phyloP scores from a whole-genome alignment of 2,329 filamentous ascomycete genomes.

The Drechslera avenae region DNA sequence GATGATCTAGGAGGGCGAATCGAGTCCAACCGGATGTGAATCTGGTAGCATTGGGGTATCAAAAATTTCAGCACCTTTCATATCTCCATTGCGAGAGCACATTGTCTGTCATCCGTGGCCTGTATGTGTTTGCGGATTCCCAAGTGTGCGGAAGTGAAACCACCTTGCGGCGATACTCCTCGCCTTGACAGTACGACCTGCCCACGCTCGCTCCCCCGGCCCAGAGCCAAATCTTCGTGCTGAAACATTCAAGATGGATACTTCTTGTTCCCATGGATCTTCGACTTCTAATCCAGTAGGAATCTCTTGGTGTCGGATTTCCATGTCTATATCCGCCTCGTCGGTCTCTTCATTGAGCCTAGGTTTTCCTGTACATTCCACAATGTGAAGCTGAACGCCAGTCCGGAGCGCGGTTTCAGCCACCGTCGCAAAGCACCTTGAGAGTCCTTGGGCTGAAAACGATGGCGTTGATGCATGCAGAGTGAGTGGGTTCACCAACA shows the following conservation, averaged over 20 bases:
- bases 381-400: constrained; percentile 48
- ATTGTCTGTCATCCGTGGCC: constrained; percentile 12
- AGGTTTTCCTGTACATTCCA: constrained; percentile 43
- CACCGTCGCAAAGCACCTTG: constrained; percentile 64
- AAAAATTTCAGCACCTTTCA: constrained; percentile 14
- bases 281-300: constrained; percentile 7
- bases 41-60: constrained; percentile 9
- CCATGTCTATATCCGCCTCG: constrained; percentile 59
- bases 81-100: neutral
- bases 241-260: constrained; percentile 56
- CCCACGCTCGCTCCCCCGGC: constrained; percentile 49
- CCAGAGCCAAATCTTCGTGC: constrained; percentile 48
- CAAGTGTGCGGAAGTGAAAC: constrained; percentile 44
- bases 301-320: constrained; percentile 22
- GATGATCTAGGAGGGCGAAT: constrained; percentile 19
- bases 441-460: constrained; percentile 76
- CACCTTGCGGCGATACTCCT: constrained; percentile 53
- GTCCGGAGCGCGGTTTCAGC: constrained; percentile 62
- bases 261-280: constrained; percentile 53
- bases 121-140: constrained; percentile 6
- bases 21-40: constrained; percentile 12
- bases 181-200: constrained; percentile 54
- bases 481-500: constrained; percentile 69
- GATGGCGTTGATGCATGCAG: constrained; percentile 72
- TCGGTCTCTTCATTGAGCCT: constrained; percentile 53